These are phyloP conservation scores for Pyricularia sp. DNA, from an alignment of 2,329 filamentous ascomycete species.

Conservation along the genomic window DNA sequence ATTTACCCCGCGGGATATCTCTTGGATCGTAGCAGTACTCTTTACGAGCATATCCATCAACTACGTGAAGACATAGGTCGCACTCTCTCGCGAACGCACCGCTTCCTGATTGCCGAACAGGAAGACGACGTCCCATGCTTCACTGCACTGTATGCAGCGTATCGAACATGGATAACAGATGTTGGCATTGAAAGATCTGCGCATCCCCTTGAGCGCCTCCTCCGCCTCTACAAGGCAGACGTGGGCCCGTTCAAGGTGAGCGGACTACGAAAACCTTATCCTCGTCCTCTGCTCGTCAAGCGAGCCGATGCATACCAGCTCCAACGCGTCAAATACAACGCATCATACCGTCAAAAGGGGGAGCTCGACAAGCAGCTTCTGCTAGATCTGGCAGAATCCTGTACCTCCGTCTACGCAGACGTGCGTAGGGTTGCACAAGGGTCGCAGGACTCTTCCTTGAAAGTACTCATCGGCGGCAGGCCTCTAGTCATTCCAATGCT, in stretches of 20 bases:
- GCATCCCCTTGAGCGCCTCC: conserved; percentile 79
- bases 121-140: conserved; percentile 96
- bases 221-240: conserved; percentile 73
- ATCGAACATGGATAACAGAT: conserved; percentile 93
- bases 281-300: conserved; percentile 79
- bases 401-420: conserved; percentile 84
- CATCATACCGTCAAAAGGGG: conserved; percentile 74
- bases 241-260: conserved; percentile 89
- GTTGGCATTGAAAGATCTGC: conserved; percentile 93
- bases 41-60: conserved; percentile 66
- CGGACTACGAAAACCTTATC: conserved; percentile 83
- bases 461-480: conserved; percentile 76
- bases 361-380: conserved; percentile 79
- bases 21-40: conserved; percentile 44
- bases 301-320: conserved; percentile 91
- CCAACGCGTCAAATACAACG: conserved; percentile 87
- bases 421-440: conserved; percentile 89
- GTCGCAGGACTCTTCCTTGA: conserved; percentile 84
- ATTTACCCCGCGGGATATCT: conserved; percentile 81
- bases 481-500: conserved; percentile 84
- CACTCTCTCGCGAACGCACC: conserved; percentile 70
- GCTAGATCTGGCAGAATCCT: conserved; percentile 78
- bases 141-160: conserved; percentile 81
- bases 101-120: conserved; percentile 69
- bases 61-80: conserved; percentile 70